phyloP scores from a whole-genome alignment of 306 rosid species.

The Purshia tridentata region DNA sequence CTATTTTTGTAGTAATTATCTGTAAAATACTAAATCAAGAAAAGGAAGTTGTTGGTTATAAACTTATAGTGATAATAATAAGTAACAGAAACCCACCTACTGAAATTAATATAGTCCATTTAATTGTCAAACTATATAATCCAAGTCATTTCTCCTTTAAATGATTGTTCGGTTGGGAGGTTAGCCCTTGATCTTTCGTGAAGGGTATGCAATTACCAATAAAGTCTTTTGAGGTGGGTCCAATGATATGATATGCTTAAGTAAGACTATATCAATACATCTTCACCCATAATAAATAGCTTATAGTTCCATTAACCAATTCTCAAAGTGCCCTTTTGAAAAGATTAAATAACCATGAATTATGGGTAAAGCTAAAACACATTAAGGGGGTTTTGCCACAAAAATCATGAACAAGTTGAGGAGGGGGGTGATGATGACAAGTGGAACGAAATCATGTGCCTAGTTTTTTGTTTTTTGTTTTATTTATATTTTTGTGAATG shows the following conservation, averaged over 20 bases:
- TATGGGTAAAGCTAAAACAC: background rate
- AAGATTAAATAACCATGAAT: background rate
- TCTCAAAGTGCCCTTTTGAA: background rate
- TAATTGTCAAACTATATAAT: background rate
- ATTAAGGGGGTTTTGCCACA: background rate
- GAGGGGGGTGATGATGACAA: background rate
- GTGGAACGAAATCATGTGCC: constrained; percentile 14
- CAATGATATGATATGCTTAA: constrained; percentile 11
- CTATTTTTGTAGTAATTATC: background rate
- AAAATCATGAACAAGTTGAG: background rate
- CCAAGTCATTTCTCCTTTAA: background rate
- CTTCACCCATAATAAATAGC: background rate
- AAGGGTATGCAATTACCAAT: constrained; percentile 31
- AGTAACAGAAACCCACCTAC: background rate
- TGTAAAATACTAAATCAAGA: background rate
- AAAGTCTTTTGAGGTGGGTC: constrained; percentile 39
- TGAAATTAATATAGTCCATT: background rate
- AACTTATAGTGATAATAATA: background rate
- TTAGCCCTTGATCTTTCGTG: constrained; percentile 25
- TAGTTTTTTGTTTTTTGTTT: background rate
- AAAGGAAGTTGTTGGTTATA: background rate
- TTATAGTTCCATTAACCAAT: background rate
- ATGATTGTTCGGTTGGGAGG: constrained; percentile 11
- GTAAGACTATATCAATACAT: background rate
- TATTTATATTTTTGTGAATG: background rate